Evolutionary conservation across 208 protist species (phyloP).

Genomic region (Crithidia mellificae): DNA sequence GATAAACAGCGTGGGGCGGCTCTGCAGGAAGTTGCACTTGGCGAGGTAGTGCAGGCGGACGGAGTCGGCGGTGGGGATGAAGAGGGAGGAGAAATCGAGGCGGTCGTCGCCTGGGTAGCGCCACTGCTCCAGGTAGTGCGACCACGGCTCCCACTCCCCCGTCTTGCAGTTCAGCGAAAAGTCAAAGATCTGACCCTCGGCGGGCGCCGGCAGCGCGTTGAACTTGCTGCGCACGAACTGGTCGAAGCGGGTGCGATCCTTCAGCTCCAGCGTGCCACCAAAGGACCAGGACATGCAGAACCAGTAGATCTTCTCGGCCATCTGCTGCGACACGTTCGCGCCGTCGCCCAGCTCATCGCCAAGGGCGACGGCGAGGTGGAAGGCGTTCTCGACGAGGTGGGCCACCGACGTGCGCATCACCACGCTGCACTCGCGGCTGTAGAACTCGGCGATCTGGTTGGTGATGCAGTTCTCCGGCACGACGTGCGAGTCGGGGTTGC

Average conservation of each 20-base stretch:
- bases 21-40: conserved; percentile 86
- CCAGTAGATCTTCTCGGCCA: conserved; percentile 94
- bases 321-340: conserved; percentile 64
- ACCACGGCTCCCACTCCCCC: conserved; percentile 91
- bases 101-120: conserved; percentile 91
- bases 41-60: conserved; percentile 94
- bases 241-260: conserved; percentile 94
- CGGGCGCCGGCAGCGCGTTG: conserved; percentile 58
- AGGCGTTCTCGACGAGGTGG: conserved; percentile 91
- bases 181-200: conserved; percentile 92
- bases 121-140: conserved; percentile 87
- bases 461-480: conserved; percentile 49
- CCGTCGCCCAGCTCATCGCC: conserved; percentile 86
- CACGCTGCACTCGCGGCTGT: conserved; percentile 87
- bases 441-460: conserved; percentile 79
- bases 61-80: conserved; percentile 97
- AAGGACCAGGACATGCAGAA: conserved; percentile 94
- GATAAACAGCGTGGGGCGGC: conserved; percentile 87
- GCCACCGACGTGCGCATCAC: conserved; percentile 86
- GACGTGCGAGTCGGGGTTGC: conserved; percentile 39
- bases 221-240: conserved; percentile 87
- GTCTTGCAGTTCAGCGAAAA: conserved; percentile 93
- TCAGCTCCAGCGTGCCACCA: conserved; percentile 93
- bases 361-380: conserved; percentile 89
- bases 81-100: conserved; percentile 93